Evolutionary conservation across 2,329 filamentous ascomycete species (phyloP).

Genomic region (Xylaria sp.): DNA sequence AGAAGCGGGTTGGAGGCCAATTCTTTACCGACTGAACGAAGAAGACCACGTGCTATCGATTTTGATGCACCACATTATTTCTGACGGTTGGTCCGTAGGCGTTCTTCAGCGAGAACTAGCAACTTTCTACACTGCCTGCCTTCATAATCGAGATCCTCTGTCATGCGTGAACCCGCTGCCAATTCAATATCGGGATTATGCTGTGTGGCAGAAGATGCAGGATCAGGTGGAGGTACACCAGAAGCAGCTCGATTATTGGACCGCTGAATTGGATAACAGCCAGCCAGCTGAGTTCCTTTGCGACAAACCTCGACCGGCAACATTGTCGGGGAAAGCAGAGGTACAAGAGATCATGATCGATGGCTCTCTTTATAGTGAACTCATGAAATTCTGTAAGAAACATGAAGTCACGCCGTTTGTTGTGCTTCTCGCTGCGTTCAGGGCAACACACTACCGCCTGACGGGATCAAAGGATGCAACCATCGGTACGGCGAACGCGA

Average conservation of each 20-base stretch:
- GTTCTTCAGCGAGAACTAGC: constrained; percentile 3
- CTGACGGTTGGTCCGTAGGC: constrained; percentile 18
- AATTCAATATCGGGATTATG: constrained; percentile 15
- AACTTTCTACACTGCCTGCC: constrained; percentile 6
- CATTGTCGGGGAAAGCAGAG: constrained; percentile 7
- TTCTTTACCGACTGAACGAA: not conserved
- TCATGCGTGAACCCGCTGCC: constrained; percentile 7
- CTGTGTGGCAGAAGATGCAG: constrained; percentile 13
- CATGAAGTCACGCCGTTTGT: constrained; percentile 15
- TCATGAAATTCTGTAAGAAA: constrained; percentile 15
- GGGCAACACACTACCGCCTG: constrained; percentile 25
- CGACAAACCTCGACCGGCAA: constrained; percentile 14
- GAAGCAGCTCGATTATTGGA: constrained; percentile 26
- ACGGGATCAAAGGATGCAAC: constrained; percentile 24
- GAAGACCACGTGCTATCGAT: constrained; percentile 14
- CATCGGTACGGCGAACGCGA: constrained; percentile 21
- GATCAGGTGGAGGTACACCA: constrained; percentile 10
- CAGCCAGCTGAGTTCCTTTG: constrained; percentile 18
- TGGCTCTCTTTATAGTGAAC: not conserved
- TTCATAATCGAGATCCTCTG: constrained; percentile 8
- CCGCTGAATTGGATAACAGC: constrained; percentile 6
- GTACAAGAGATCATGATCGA: not conserved
- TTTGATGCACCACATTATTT: constrained; percentile 23
- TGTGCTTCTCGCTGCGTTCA: constrained; percentile 23
- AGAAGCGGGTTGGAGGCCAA: constrained; percentile 13